Conservation (phyloP, 129 eudicot species). For the Deinandra increscens region DNA sequence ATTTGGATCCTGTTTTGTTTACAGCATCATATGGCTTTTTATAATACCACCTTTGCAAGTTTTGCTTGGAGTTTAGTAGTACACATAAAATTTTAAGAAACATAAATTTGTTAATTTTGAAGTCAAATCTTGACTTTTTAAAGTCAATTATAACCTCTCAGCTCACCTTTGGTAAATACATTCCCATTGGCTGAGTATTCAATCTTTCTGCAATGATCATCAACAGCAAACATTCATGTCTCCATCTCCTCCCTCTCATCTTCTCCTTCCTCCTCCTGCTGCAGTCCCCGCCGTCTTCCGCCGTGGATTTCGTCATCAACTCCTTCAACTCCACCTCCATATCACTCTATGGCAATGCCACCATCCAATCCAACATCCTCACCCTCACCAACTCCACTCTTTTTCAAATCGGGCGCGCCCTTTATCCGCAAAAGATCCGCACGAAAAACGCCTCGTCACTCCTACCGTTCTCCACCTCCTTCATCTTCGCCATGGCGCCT, state of each 20-base stretch:
- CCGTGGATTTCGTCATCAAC: slow-evolving; percentile 56
- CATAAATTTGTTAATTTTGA: no score
- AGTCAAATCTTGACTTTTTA: no score
- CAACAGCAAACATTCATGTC: slow-evolving; percentile 14
- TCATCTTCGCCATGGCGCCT: slow-evolving; percentile 77
- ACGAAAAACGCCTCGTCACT: slow-evolving; percentile 38
- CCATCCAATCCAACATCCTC: slow-evolving; percentile 51
- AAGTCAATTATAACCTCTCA: no score
- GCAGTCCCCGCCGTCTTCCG: slow-evolving; percentile 20
- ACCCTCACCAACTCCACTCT: slow-evolving; percentile 45
- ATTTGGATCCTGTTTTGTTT: no score
- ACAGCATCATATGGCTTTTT: no score
- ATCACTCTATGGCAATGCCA: slow-evolving; percentile 63
- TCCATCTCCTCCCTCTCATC: background rate
- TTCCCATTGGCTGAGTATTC: no score
- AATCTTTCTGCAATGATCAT: slow-evolving; percentile 17
- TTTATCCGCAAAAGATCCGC: slow-evolving; percentile 48
- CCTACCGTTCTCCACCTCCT: slow-evolving; percentile 66
- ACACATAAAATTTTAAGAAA: no score
- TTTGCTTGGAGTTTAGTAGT: no score
- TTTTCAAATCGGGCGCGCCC: slow-evolving; percentile 56
- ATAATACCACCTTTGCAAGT: no score
- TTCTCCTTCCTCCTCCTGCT: slow-evolving; percentile 16
- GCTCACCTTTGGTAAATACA: no score
- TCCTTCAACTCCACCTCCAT: slow-evolving; percentile 52